Evolutionary conservation across 2,329 filamentous ascomycete species (phyloP).

Genomic region (Microdochium bolleyi): DNA sequence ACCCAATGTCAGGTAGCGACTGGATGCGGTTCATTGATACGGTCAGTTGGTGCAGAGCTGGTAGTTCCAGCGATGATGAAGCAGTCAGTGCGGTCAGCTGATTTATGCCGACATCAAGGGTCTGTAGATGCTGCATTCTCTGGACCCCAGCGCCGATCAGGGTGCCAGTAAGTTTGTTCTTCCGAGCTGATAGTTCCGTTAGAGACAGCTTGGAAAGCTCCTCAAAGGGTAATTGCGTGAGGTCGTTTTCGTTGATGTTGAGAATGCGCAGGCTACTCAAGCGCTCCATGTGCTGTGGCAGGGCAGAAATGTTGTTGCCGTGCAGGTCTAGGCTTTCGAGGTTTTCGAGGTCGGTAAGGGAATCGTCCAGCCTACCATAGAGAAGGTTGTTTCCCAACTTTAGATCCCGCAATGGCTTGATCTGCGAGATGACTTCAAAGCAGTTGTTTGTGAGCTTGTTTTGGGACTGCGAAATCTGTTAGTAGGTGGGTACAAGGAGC

Average conservation of each 20-base stretch:
- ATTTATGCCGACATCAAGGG: constrained; percentile 72
- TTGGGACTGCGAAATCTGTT: constrained; percentile 48
- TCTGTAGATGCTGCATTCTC: constrained; percentile 57
- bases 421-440: constrained; percentile 66
- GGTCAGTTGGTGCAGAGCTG: constrained; percentile 64
- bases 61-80: constrained; percentile 48
- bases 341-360: constrained; percentile 55
- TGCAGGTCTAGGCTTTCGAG: constrained; percentile 79
- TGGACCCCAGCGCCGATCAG: constrained; percentile 59
- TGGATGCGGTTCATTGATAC: constrained; percentile 77
- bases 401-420: constrained; percentile 66
- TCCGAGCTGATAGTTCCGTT: constrained; percentile 64
- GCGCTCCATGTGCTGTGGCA: constrained; percentile 61
- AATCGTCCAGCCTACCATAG: constrained; percentile 56
- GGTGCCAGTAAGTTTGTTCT: constrained; percentile 68
- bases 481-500: constrained; percentile 7
- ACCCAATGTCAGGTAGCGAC: constrained; percentile 62
- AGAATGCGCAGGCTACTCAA: constrained; percentile 65
- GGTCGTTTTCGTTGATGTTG: constrained; percentile 72
- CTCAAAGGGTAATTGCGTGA: constrained; percentile 65
- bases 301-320: constrained; percentile 64
- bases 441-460: constrained; percentile 70
- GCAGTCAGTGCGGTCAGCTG: constrained; percentile 48
- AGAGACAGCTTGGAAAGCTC: constrained; percentile 60
- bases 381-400: constrained; percentile 74